Evolutionary conservation across 306 rosid genomes (phyloP).

Genomic region (Oxytropis ochrocephala): DNA sequence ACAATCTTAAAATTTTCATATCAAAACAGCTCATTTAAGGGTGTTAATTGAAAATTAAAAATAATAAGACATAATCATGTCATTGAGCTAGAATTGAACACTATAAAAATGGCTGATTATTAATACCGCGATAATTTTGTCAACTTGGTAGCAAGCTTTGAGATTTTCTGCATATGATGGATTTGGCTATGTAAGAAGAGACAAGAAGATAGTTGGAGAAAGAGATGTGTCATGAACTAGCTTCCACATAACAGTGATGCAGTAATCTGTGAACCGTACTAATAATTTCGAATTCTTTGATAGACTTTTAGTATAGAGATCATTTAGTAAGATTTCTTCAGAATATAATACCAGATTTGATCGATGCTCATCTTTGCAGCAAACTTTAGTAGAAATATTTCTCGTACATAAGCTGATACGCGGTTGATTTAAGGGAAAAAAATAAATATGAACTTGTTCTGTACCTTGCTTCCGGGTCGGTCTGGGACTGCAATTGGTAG

Average conservation of each 20-base stretch:
- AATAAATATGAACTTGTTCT: not conserved
- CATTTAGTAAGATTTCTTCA: slow-evolving; percentile 8
- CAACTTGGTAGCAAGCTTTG: not conserved
- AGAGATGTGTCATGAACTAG: slow-evolving; percentile 18
- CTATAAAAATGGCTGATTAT: not conserved
- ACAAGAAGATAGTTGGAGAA: slow-evolving; percentile 28
- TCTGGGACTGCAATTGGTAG: too few species aligned
- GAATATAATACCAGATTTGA: slow-evolving; percentile 10
- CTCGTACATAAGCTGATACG: too few species aligned
- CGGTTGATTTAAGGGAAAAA: not conserved
- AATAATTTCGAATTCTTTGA: not conserved
- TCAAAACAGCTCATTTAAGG: too few species aligned
- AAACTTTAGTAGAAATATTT: not conserved
- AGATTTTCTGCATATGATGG: slow-evolving; percentile 19
- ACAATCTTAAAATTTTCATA: too few species aligned
- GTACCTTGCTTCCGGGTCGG: too few species aligned
- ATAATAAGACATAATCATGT: not conserved
- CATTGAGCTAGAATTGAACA: not conserved
- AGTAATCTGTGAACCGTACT: not conserved
- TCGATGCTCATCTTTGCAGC: slow-evolving; percentile 10
- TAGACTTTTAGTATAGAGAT: not conserved
- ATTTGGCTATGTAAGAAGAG: slow-evolving; percentile 10
- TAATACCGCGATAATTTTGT: not conserved
- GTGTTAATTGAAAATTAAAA: not conserved
- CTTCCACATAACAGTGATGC: slow-evolving; percentile 16